Evolutionary conservation across 2,329 filamentous ascomycete genomes (phyloP), one percentile per base, ranked within the genome.

Genomic region (Phialophora tarda): DNA sequence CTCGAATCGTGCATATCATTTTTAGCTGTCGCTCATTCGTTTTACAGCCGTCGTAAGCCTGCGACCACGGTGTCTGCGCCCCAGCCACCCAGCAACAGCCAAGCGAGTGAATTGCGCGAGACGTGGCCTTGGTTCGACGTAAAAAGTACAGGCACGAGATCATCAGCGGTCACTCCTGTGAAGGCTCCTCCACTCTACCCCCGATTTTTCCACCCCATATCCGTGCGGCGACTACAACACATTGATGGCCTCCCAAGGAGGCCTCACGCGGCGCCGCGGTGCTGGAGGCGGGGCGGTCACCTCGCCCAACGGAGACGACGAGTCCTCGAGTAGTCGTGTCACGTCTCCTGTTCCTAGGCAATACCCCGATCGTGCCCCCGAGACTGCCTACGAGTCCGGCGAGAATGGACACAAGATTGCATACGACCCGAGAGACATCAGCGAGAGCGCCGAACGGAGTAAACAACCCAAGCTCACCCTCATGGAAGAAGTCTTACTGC

Each of bases 341-440:
- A 83, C 85, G 74, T 90, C 88, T 58, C 88, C 89, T 47, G 83
- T 83, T 65, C 86, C 88, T 69, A 79, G 81, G 84, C 87, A 82
- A 82, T 78, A 78, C 73, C 83, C 83, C 67, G 77, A 83, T 73
- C 81, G 84, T 70, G 78, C 80, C 23, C 86, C 86, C 63, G 88
- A 89, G 81, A 97, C 95, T 68, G 94, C 91, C 75, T 98, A 96
- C 83, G 93, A 85, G 77, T 86, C 79, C 75, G 81, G 90, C 78
- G 94, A 96, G 81, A 97, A 97, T 82, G 95, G 95, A 72, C 95
- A 98, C 86, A 97, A 96, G 85, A 98, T 99, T 79, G 95, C 93
- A 65, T 99, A 92, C 79, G 95, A 99, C 79, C 95, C 95, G 66
- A 87, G 94, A 79, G 95, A 99, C 80, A 96, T 99, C 75, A 96